These are phyloP conservation scores for Zasmidium citrigriseum DNA, from an alignment of 2,329 filamentous ascomycete genomes.

Conservation along the genomic window DNA sequence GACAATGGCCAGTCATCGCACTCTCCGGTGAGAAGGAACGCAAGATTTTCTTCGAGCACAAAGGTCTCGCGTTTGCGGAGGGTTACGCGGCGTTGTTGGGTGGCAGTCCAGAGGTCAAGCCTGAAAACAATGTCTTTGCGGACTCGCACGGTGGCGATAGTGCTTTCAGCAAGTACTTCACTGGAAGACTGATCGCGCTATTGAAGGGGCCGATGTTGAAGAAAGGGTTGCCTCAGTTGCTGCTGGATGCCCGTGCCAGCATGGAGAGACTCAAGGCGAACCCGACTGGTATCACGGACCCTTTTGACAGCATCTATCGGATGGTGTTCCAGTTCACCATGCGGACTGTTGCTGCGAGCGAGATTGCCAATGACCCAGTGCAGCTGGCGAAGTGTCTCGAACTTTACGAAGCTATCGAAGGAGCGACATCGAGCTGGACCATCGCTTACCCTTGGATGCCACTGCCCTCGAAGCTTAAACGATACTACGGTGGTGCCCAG, in stretches of 20 bases:
- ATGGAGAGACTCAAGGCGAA: constrained; percentile 41
- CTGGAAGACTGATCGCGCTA: constrained; percentile 26
- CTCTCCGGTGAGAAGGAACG: constrained; percentile 47
- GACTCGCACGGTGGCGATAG: constrained; percentile 14
- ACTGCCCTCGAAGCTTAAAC: constrained; percentile 44
- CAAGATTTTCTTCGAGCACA: constrained; percentile 49
- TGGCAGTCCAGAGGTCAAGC: constrained; percentile 34
- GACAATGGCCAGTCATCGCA: constrained; percentile 47
- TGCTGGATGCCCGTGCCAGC: constrained; percentile 43
- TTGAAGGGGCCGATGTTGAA: constrained; percentile 30
- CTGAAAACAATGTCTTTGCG: constrained; percentile 21
- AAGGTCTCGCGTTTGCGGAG: constrained; percentile 45
- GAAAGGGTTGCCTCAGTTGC: constrained; percentile 42
- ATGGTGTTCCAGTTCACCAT: constrained; percentile 61
- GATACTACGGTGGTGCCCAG: constrained; percentile 47
- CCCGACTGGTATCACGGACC: constrained; percentile 47
- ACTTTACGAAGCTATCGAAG: constrained; percentile 52
- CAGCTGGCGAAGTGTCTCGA: constrained; percentile 46
- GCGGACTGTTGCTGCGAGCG: constrained; percentile 55
- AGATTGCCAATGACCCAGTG: constrained; percentile 52
- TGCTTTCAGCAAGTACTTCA: constrained; percentile 29
- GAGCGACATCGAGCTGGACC: constrained; percentile 42
- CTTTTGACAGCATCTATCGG: constrained; percentile 56
- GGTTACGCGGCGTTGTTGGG: constrained; percentile 41
- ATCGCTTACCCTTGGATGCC: constrained; percentile 59